A percentile compares a stretch with the other conserved stretches of the same genome.
Evolutionary conservation across 2,329 filamentous ascomycete species (phyloP).

Genomic region (Hawksworthiomyces lignivorus): DNA sequence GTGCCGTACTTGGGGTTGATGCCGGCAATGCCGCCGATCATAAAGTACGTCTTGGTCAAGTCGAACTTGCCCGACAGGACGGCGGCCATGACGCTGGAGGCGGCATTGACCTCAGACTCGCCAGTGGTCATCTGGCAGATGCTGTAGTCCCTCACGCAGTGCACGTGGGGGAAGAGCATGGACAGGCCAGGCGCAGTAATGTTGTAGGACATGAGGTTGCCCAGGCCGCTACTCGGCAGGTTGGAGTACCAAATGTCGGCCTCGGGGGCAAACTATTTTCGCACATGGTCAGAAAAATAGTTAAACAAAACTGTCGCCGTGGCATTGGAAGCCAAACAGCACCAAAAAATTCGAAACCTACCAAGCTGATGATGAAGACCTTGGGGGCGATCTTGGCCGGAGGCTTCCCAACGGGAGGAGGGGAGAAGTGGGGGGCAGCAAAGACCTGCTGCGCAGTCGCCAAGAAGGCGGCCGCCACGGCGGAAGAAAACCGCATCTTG

Average conservation of each 20-base stretch:
- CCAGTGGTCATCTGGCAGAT: slow-evolving; percentile 65
- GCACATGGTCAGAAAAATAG: neutral
- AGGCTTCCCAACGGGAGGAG: neutral
- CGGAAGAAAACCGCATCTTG: slow-evolving; percentile 12
- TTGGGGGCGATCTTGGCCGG: slow-evolving; percentile 41
- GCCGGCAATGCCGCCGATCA: slow-evolving; percentile 67
- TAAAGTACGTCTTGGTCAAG: slow-evolving; percentile 60
- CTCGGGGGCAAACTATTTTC: slow-evolving; percentile 51
- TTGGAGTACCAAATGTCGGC: slow-evolving; percentile 54
- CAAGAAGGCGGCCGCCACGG: slow-evolving; percentile 7
- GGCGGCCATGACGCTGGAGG: slow-evolving; percentile 55
- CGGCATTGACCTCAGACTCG: slow-evolving; percentile 68
- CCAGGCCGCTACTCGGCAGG: slow-evolving; percentile 36
- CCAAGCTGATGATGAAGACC: slow-evolving; percentile 56
- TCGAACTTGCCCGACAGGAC: slow-evolving; percentile 56
- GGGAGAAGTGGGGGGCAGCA: slow-evolving; percentile 3
- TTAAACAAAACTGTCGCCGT: too few relatives aligned
- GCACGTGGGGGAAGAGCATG: slow-evolving; percentile 55
- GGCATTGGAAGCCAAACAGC: too few relatives aligned
- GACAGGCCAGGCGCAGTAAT: slow-evolving; percentile 56
- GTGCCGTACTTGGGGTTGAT: slow-evolving; percentile 62
- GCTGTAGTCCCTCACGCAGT: slow-evolving; percentile 52
- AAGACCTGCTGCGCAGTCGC: slow-evolving; percentile 6
- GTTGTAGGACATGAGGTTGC: slow-evolving; percentile 47
- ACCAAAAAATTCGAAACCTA: slow-evolving; percentile 20